Percentiles rank a stretch among this genome's conserved stretches.
phyloP scores from a whole-genome alignment of 208 protist genomes.

The Acanthamoeba healyi region DNA sequence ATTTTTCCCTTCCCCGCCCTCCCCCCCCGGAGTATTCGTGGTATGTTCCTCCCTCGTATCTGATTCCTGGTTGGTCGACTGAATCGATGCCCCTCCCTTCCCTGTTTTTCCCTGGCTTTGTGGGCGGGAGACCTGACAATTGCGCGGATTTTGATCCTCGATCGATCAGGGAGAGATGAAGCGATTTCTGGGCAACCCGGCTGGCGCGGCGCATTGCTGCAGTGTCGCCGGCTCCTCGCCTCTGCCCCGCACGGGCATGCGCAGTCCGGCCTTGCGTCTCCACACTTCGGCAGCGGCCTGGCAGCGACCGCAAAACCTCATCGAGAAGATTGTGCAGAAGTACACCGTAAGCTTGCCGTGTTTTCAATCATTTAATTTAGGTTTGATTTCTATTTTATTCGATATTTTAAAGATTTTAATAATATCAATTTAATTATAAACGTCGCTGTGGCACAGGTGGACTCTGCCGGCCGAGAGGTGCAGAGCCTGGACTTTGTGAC shows the following conservation, averaged over 20 bases:
- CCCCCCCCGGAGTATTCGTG: not conserved
- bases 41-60: not conserved
- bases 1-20: not conserved
- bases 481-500: constrained; percentile 84
- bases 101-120: not conserved
- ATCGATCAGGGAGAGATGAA: not conserved
- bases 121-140: not conserved
- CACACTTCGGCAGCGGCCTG: not conserved
- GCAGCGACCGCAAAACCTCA: constrained; percentile 79
- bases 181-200: not conserved
- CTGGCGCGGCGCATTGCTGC: not conserved
- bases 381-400: not conserved
- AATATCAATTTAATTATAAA: not conserved
- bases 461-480: not conserved
- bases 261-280: not conserved
- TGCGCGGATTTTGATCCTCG: not conserved
- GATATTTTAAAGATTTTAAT: not conserved
- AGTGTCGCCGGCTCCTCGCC: not conserved
- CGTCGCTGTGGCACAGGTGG: not conserved
- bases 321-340: constrained; percentile 87
- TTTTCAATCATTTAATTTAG: not conserved
- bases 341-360: constrained; percentile 46
- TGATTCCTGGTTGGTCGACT: not conserved
- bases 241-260: not conserved
- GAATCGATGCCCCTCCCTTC: not conserved